A percentile compares a stretch with the other conserved stretches of the same genome.
phyloP scores from a whole-genome alignment of 805 yeast genomes.

The Wickerhamomyces strasburgensis region DNA sequence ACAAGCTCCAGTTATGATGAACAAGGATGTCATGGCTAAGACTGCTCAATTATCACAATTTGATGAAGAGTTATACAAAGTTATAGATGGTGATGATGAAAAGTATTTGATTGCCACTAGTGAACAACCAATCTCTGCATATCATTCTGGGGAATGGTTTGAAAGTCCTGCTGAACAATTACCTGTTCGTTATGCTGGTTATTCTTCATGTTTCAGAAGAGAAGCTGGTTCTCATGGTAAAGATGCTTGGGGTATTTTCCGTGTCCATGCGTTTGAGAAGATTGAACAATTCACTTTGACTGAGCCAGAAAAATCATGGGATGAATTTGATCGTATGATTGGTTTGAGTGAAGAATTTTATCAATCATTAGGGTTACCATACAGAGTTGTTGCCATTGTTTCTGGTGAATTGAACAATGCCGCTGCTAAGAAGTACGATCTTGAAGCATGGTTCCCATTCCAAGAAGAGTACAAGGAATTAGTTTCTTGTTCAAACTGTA shows the following conservation, averaged over 20 bases:
- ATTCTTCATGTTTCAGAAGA: slow-evolving; percentile 97
- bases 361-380: slow-evolving; percentile 86
- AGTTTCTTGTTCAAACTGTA: slow-evolving; percentile 98
- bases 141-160: slow-evolving; percentile 97
- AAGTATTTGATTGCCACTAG: slow-evolving; percentile 97
- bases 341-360: slow-evolving; percentile 87
- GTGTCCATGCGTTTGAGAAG: slow-evolving; percentile 98
- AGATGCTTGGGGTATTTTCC: slow-evolving; percentile 99
- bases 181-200: slow-evolving; percentile 96
- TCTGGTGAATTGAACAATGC: slow-evolving; percentile 98
- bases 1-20: slow-evolving; percentile 99
- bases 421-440: slow-evolving; percentile 97
- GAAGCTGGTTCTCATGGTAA: slow-evolving; percentile 99
- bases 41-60: slow-evolving; percentile 98
- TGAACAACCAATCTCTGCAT: slow-evolving; percentile 98
- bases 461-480: slow-evolving; percentile 97
- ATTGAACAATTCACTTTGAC: slow-evolving; percentile 94
- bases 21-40: slow-evolving; percentile 98
- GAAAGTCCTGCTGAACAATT: slow-evolving; percentile 95
- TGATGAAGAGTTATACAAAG: slow-evolving; percentile 97
- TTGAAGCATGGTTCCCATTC: slow-evolving; percentile 99
- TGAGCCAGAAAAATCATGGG: slow-evolving; percentile 98
- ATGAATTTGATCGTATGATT: slow-evolving; percentile 95
- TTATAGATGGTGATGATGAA: slow-evolving; percentile 94
- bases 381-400: slow-evolving; percentile 96